Evolutionary conservation across 345 rosid genomes (phyloP), one percentile per base, ranked within the genome.

Genomic region (Bruguiera parviflora): DNA sequence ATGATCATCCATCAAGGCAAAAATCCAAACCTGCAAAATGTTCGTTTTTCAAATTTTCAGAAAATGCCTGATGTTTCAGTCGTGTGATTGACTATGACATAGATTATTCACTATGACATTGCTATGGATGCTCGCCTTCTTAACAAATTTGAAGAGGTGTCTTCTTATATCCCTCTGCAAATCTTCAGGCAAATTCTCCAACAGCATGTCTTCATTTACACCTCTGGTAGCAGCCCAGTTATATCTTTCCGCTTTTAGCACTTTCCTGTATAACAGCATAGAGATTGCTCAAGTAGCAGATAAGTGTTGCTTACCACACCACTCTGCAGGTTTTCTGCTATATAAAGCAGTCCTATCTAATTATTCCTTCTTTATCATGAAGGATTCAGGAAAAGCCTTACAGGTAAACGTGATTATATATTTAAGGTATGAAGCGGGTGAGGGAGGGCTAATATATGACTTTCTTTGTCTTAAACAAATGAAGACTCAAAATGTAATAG

Each of bases 161-260:
- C 92, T 86, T 75, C 92, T 83, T 78, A 93, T 88, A n/a, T 93
- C 96, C 79, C 88, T 85, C 64, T 86, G 97, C 71, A 93, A 84
- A 66, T 91, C 97, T 73, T 93, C 98, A 2, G 98, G 96, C 82
- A 93, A 79, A 80, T 85, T 86, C 70, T 84, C 84, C 61, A 93
- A 68, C 8, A 91, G 90, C 78, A 71, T 59, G 49, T 80, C 92
- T 75, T 89, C 98, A 58, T 89, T 86, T 59, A 89, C 90, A 27
- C 98, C 98, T 85, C 96, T 87, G 5, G 96, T 91, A 27, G 95
- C 91, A 68, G 96, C 90, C 97, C 97, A 94, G 73, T 78, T 77
- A 58, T 85, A 91, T 58, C 91, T 78, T 81, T 94, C 98, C 72
- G 98, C 94, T 75, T 84, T 85, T 66, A 80, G 74, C 37, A 94